Conservation (phyloP, 2,329 filamentous ascomycete species). For the Coniosporium tulheliwenetii region DNA sequence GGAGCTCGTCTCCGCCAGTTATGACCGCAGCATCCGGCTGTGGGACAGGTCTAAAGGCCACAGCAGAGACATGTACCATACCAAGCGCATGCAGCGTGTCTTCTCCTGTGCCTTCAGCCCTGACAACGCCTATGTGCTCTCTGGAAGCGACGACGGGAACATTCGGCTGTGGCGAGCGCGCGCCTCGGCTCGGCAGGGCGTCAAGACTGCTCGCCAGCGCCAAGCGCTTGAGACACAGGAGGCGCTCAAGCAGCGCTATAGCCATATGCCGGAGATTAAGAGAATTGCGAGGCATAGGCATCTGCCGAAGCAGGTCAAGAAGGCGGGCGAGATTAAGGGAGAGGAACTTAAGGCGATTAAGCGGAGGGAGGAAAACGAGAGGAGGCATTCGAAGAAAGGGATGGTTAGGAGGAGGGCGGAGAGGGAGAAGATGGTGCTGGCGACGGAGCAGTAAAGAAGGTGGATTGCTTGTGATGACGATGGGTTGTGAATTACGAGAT, state of each 20-base stretch:
- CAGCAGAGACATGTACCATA: constrained; percentile 89
- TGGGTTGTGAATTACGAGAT: no score
- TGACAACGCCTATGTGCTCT: constrained; percentile 78
- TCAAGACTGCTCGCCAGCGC: constrained; percentile 73
- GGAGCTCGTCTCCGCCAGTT: constrained; percentile 79
- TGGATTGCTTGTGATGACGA: no score
- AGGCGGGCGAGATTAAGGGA: constrained; percentile 84
- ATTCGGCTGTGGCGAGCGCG: constrained; percentile 78
- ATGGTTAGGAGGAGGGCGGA: constrained; percentile 58
- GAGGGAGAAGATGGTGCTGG: constrained; percentile 85
- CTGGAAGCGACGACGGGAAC: constrained; percentile 88
- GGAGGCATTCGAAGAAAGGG: constrained; percentile 78
- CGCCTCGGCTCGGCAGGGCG: constrained; percentile 65
- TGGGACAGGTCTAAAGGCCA: constrained; percentile 72
- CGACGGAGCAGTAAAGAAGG: constrained; percentile 37
- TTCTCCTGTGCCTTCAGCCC: constrained; percentile 75
- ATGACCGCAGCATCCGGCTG: constrained; percentile 74
- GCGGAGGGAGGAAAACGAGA: constrained; percentile 83
- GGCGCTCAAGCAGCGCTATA: constrained; percentile 66
- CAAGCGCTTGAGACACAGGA: constrained; percentile 87
- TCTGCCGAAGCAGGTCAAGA: constrained; percentile 85
- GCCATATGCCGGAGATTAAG: constrained; percentile 91
- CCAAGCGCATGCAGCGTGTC: constrained; percentile 92
- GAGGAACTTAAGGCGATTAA: constrained; percentile 82
- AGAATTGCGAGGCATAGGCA: constrained; percentile 86